Evolutionary conservation across 345 rosid species (phyloP), one percentile per base, ranked within the genome.

Genomic region (Rhizophora apiculata): DNA sequence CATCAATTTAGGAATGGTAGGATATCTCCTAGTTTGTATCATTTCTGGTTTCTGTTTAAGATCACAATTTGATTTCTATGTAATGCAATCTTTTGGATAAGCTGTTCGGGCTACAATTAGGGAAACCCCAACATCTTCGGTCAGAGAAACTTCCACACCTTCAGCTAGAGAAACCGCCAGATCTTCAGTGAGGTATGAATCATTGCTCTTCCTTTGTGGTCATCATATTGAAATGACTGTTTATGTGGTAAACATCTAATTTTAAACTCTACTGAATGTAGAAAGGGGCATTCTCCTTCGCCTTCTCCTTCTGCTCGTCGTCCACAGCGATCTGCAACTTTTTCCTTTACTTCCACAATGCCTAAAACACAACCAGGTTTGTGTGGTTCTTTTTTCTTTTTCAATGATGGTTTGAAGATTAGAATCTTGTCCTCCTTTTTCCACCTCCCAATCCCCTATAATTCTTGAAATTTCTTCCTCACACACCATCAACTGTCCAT

Each of bases 41-140:
- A 15, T 15, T 13, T 22, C 8, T 26, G 10, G 22, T 43, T 0
- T 63, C 16, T 63, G 16, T 20, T 51, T 22, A 26, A 43, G 24
- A 46, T 24, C 26, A 46, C 36, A 48, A 66, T 30, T 61, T 72
- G 69, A 76, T 74, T 34, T 30, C 77, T 78, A 79, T 73, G 27
- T 9, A 30, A 8, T 69, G 24, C 73, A 43, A 31, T 69, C 15
- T 72, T 62, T 64, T 70, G 56, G 63, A 43, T 11, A 68, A 93
- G 98, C 87, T 62, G 90, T 90, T 39, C 92, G 91, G 78, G 85
- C 91, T 69, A 89, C 98, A 3, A 85, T 89, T 37, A 82, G 69
- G 6, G 91, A 86, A 75, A 80, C 89, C 2, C 90, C 90, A 36
- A 9, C 69, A 37, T 24, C 73, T 55, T 32, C 76, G 18, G 70